Evolutionary conservation across 2,329 filamentous ascomycete species (phyloP).

Genomic region (Apiospora pterosperma): DNA sequence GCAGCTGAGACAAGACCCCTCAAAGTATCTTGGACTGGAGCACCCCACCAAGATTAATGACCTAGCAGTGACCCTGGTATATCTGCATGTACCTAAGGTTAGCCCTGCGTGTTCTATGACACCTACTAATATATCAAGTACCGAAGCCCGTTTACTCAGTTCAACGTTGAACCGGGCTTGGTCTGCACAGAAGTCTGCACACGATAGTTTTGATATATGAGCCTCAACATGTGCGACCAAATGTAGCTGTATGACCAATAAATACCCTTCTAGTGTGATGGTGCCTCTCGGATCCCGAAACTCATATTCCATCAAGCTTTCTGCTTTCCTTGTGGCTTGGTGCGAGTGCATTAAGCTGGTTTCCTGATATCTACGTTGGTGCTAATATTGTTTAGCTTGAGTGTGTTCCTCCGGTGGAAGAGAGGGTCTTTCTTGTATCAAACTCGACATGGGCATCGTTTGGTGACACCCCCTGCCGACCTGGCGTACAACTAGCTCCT

Average conservation of each 20-base stretch:
- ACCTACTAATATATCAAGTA: background rate
- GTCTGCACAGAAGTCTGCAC: no score
- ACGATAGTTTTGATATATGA: no score
- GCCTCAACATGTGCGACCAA: background rate
- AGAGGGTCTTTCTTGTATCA: background rate
- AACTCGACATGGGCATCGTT: background rate
- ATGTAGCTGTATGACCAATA: no score
- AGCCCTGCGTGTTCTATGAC: background rate
- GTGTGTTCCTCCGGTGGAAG: background rate
- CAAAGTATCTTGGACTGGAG: background rate
- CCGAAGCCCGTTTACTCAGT: background rate
- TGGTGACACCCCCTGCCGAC: background rate
- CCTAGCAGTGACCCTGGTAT: no score
- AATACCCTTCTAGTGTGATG: background rate
- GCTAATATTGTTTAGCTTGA: background rate
- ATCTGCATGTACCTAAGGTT: background rate
- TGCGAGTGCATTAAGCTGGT: background rate
- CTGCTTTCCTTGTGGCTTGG: background rate
- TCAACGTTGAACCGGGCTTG: background rate
- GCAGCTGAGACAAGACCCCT: conserved; percentile 1
- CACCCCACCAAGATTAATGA: background rate
- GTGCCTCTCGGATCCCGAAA: background rate
- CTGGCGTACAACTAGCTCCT: background rate
- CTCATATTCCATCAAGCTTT: background rate
- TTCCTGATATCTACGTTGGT: background rate